These are phyloP conservation scores for Cryphonectria naterciae DNA, from an alignment of 2,329 filamentous ascomycete genomes.

Conservation along the genomic window DNA sequence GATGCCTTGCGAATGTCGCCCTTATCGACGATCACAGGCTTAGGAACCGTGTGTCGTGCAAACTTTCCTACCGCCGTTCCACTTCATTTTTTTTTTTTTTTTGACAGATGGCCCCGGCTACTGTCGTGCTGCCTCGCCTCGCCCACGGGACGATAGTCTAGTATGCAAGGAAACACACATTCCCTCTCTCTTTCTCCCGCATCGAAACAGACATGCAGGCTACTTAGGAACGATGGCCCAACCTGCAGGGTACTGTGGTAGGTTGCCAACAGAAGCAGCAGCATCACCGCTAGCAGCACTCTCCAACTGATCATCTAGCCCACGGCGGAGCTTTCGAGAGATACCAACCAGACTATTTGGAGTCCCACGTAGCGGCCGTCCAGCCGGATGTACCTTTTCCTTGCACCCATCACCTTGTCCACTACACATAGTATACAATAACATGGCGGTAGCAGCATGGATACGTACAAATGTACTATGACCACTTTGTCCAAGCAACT, in stretches of 20 bases:
- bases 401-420: neutral
- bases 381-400: neutral
- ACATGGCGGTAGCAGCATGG: neutral
- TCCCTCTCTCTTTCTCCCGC: neutral
- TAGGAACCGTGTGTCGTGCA: slow-evolving; percentile 13
- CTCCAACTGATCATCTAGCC: slow-evolving; percentile 13
- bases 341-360: neutral
- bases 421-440: neutral
- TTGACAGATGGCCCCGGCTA: neutral
- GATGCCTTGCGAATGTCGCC: slow-evolving; percentile 15
- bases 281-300: neutral
- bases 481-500: neutral
- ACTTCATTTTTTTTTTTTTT: slow-evolving; percentile 2
- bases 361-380: neutral
- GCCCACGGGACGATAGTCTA: neutral
- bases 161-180: neutral
- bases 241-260: neutral
- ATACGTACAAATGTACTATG: neutral
- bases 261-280: slow-evolving; percentile 10
- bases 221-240: neutral
- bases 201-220: slow-evolving; percentile 11
- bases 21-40: slow-evolving; percentile 14
- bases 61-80: neutral
- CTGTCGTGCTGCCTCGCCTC: neutral
- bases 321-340: neutral